Percentiles rank a stretch among this genome's conserved stretches.
These are phyloP conservation scores for Blechomonas ayalai DNA, from an alignment of 208 protist genomes.

Conservation along the genomic window DNA sequence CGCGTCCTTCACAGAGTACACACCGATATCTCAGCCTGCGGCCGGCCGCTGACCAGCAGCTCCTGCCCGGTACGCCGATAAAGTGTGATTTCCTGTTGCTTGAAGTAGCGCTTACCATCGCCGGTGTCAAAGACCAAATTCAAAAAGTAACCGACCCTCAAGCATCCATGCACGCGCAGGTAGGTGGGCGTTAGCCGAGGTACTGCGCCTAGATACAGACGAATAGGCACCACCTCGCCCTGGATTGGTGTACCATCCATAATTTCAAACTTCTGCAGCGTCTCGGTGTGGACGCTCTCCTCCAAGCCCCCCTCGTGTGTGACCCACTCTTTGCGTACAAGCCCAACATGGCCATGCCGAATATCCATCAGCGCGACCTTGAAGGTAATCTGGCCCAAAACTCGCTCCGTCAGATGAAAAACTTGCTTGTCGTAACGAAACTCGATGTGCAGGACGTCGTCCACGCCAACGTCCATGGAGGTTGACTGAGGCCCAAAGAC, in stretches of 20 bases:
- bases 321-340: constrained; percentile 73
- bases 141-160: constrained; percentile 82
- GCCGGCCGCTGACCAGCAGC: constrained; percentile 3
- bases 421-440: constrained; percentile 82
- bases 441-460: constrained; percentile 85
- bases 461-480: constrained; percentile 83
- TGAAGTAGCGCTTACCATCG: constrained; percentile 82
- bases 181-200: constrained; percentile 83
- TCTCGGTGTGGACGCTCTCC: constrained; percentile 61
- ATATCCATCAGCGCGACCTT: constrained; percentile 74
- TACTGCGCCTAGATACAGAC: constrained; percentile 70
- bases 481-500: constrained; percentile 54
- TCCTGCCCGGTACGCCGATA: constrained; percentile 72
- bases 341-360: constrained; percentile 57
- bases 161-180: constrained; percentile 41
- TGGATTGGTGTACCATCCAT: constrained; percentile 89
- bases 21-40: no score
- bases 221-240: constrained; percentile 88
- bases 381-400: constrained; percentile 80
- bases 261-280: constrained; percentile 85
- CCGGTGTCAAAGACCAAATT: constrained; percentile 78
- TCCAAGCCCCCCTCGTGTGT: constrained; percentile 7
- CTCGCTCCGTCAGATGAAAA: constrained; percentile 66
- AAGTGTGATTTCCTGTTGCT: constrained; percentile 84
- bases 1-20: background rate